Percentiles rank a stretch among this genome's conserved stretches.
Conservation (phyloP, 2,329 filamentous ascomycete genomes). For the Ploettnerulaceae sp. region DNA sequence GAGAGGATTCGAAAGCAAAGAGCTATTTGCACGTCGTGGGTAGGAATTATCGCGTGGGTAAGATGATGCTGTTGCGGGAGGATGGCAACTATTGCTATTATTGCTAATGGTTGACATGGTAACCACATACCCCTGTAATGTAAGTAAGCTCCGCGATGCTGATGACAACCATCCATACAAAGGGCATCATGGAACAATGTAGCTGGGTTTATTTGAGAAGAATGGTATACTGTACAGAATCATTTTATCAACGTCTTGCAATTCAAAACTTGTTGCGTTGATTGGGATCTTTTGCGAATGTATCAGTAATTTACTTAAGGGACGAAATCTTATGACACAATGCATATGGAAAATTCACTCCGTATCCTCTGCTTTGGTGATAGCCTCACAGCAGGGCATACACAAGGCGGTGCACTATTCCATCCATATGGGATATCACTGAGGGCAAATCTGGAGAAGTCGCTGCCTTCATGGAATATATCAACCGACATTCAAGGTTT, state of each 20-base stretch:
- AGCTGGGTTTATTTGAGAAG: too few relatives aligned
- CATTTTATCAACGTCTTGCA: background rate
- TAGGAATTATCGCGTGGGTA: slow-evolving; percentile 26
- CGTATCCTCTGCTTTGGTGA: slow-evolving; percentile 31
- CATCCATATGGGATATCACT: slow-evolving; percentile 53
- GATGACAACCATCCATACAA: too few relatives aligned
- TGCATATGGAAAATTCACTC: slow-evolving; percentile 23
- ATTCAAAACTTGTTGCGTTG: background rate
- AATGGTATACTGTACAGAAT: too few relatives aligned
- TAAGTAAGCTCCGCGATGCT: too few relatives aligned
- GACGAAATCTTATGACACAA: slow-evolving; percentile 8
- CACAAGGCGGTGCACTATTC: slow-evolving; percentile 37
- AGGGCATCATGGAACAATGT: background rate
- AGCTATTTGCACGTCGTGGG: slow-evolving; percentile 27
- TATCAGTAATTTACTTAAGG: too few relatives aligned
- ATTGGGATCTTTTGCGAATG: background rate
- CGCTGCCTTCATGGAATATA: slow-evolving; percentile 42
- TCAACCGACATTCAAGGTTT: slow-evolving; percentile 43
- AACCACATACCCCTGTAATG: slow-evolving; percentile 5
- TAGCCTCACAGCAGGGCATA: slow-evolving; percentile 52
- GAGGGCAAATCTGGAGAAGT: slow-evolving; percentile 41
- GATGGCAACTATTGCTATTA: slow-evolving; percentile 11
- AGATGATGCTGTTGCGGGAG: slow-evolving; percentile 7
- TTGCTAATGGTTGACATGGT: slow-evolving; percentile 1
- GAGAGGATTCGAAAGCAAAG: slow-evolving; percentile 16